phyloP scores from a whole-genome alignment of 2,329 filamentous ascomycete species.

The Mollisiaceae sp. region DNA sequence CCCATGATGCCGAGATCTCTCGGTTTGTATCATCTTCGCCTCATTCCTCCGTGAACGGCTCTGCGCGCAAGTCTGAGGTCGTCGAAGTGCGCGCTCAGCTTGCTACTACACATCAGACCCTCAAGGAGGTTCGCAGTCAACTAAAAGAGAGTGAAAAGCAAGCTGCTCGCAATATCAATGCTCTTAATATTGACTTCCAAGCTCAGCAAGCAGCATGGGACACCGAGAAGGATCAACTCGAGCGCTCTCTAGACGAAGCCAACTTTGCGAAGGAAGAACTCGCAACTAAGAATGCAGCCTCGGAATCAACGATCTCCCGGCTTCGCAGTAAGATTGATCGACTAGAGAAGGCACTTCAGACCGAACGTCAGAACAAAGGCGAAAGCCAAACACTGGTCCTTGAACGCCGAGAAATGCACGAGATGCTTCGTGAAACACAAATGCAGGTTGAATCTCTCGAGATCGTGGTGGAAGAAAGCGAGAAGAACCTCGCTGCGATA shows the following conservation, averaged over 20 bases:
- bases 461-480: constrained; percentile 71
- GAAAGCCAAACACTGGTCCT: constrained; percentile 64
- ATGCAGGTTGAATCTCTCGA: constrained; percentile 72
- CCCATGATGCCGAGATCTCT: constrained; percentile 67
- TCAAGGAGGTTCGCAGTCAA: constrained; percentile 59
- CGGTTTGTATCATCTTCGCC: constrained; percentile 53
- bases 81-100: constrained; percentile 65
- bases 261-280: constrained; percentile 51
- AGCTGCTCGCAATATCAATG: constrained; percentile 46
- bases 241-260: constrained; percentile 52
- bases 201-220: constrained; percentile 48
- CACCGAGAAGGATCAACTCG: constrained; percentile 40
- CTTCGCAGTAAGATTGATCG: constrained; percentile 55
- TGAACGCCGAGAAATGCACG: constrained; percentile 64
- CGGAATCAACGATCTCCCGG: constrained; percentile 52
- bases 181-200: constrained; percentile 57
- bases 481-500: constrained; percentile 65
- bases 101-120: constrained; percentile 61
- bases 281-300: constrained; percentile 45
- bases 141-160: constrained; percentile 54
- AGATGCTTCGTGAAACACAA: constrained; percentile 65
- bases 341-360: constrained; percentile 54
- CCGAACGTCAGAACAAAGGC: constrained; percentile 57
- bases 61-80: constrained; percentile 61
- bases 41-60: constrained; percentile 54